phyloP scores from a whole-genome alignment of 306 rosid species.

The Hylodesmum podocarpum region DNA sequence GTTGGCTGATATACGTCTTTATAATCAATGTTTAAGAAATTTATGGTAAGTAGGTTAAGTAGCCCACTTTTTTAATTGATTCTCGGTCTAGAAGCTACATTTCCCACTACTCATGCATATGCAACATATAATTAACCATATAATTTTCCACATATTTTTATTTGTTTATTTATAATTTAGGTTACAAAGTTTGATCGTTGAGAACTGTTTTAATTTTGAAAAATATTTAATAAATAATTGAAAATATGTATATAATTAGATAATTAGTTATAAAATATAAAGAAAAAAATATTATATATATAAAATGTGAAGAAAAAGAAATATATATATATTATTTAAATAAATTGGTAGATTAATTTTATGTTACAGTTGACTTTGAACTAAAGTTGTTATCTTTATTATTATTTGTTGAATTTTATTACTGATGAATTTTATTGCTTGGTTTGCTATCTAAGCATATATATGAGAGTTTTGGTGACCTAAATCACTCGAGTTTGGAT shows the following conservation, averaged over 20 bases:
- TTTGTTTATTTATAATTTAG: not conserved
- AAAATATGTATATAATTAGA: too few species aligned
- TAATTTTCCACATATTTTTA: too few species aligned
- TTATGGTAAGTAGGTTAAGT: not conserved
- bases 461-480: constrained; percentile 18
- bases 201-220: not conserved
- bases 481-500: constrained; percentile 8
- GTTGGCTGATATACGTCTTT: not conserved
- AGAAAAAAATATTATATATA: too few species aligned
- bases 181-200: not conserved
- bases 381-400: too few species aligned
- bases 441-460: not conserved
- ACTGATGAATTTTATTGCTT: not conserved
- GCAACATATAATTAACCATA: not conserved
- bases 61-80: not conserved
- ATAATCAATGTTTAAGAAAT: not conserved
- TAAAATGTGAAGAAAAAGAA: too few species aligned
- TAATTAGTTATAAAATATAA: too few species aligned
- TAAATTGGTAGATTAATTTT: too few species aligned
- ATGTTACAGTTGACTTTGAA: too few species aligned
- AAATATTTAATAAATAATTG: too few species aligned
- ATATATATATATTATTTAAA: too few species aligned
- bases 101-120: not conserved
- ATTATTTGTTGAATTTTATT: too few species aligned
- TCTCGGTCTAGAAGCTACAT: not conserved